phyloP scores from a whole-genome alignment of 2,329 filamentous ascomycete species.

The Penicillium sclerotiorum region DNA sequence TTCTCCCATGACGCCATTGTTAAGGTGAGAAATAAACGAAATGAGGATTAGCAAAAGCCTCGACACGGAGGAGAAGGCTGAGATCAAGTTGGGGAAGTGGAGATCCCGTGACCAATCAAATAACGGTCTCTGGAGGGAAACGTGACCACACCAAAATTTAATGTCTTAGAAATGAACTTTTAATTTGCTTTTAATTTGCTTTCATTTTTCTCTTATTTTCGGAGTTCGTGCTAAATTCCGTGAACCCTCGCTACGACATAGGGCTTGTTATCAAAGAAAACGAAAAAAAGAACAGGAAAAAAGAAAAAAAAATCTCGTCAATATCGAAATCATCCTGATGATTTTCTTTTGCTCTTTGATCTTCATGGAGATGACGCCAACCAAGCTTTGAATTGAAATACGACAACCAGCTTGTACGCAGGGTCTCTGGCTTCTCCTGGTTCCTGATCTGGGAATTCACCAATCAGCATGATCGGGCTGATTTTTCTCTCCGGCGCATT shows the following conservation, averaged over 20 bases:
- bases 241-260: too few relatives aligned
- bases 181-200: too few relatives aligned
- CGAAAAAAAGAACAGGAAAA: too few relatives aligned
- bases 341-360: too few relatives aligned
- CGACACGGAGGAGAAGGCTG: background rate
- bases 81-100: background rate
- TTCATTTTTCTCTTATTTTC: too few relatives aligned
- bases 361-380: background rate
- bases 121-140: background rate
- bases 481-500: constrained; percentile 3
- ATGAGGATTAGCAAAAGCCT: background rate
- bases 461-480: background rate
- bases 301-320: too few relatives aligned
- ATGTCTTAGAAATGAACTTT: too few relatives aligned
- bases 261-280: too few relatives aligned
- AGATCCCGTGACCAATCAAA: background rate
- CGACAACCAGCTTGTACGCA: too few relatives aligned
- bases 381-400: background rate
- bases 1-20: background rate
- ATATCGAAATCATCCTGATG: background rate
- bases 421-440: constrained; percentile 4
- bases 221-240: too few relatives aligned
- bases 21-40: background rate
- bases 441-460: background rate
- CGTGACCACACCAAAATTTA: constrained; percentile 1